Evolutionary conservation across 2,329 filamentous ascomycete species (phyloP), one percentile per base, ranked within the genome.

Genomic region (Monascus ruber): DNA sequence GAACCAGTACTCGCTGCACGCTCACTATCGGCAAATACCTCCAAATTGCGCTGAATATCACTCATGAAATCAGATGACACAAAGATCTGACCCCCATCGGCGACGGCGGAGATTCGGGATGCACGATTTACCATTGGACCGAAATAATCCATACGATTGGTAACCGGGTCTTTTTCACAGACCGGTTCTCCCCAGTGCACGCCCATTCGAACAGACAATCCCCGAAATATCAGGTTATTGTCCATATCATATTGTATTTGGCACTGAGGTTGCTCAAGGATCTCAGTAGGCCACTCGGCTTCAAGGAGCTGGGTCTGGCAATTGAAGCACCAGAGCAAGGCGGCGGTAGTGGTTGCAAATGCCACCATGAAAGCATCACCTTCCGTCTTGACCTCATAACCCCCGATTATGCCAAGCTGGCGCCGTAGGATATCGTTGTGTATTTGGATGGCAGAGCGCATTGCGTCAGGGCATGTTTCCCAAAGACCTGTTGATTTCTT

Each of bases 351-450:
- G 0, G 91, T 96, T 1, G 88, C 85, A 63, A 98, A 98, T 6
- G 89, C 94, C 27, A 98, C 91, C 88, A 98, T 96, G 56, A 98
- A 98, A 6, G 91, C 91, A 64, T 98, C 91, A 50, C 91, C 91
- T 85, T 98, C 91, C 11, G 91, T 98, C 72, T 98, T 98, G 62
- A 98, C 91, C 65, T 98, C 91, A 56, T 95, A 98, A 1, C 91
- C 91, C 55, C 91, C 91, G 51, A 95, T 93, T 46, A 88, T 82
- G 37, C 91, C 81, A 50, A 98, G 70, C 58, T 96, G 89, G 40
- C 91, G 77, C 49, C 91, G 83, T 82, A 98, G 94, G 34, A 95
- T 78, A 53, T 94, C 87, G 61, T 98, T 98, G 71, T 98, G 91
- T 50, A 94, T 81, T 63, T 89, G 93, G 65, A 98, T 98, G 11